Percentiles rank a stretch among this genome's conserved stretches.
Evolutionary conservation across 2,329 filamentous ascomycete genomes (phyloP).

Genomic region (Neonectria faginata): DNA sequence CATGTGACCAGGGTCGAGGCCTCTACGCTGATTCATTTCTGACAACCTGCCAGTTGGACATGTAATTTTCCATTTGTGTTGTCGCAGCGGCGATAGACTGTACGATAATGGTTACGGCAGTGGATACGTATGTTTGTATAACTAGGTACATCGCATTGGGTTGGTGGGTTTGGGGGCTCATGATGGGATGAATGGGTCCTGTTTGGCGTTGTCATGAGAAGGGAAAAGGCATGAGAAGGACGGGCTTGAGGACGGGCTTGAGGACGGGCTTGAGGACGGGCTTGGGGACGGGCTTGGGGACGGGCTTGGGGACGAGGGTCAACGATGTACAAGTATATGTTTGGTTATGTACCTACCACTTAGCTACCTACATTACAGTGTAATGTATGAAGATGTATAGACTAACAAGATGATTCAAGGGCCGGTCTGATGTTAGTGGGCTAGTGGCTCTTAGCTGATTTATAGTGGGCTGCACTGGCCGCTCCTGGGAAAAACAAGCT

Average conservation of each 20-base stretch:
- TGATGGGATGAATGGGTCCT: background rate
- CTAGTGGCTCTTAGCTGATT: background rate
- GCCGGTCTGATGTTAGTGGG: background rate
- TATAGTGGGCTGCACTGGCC: background rate
- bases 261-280: background rate
- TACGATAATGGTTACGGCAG: background rate
- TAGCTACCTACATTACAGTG: background rate
- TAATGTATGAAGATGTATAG: constrained; percentile 9
- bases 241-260: background rate
- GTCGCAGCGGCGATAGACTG: background rate
- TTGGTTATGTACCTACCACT: background rate
- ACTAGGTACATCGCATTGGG: constrained; percentile 8
- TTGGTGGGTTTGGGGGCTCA: constrained; percentile 1
- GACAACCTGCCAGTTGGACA: background rate
- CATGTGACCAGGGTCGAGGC: constrained; percentile 42
- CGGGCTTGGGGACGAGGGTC: background rate
- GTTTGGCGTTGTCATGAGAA: constrained; percentile 13
- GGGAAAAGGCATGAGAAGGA: background rate
- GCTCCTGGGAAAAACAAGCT: constrained; percentile 22
- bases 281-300: background rate
- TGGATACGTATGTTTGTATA: constrained; percentile 11
- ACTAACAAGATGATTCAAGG: background rate
- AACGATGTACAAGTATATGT: constrained; percentile 10
- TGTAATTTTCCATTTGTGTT: constrained; percentile 29
- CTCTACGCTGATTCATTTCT: constrained; percentile 31